Conservation (phyloP, 129 eudicot genomes). For the Flaveria bidentis region DNA sequence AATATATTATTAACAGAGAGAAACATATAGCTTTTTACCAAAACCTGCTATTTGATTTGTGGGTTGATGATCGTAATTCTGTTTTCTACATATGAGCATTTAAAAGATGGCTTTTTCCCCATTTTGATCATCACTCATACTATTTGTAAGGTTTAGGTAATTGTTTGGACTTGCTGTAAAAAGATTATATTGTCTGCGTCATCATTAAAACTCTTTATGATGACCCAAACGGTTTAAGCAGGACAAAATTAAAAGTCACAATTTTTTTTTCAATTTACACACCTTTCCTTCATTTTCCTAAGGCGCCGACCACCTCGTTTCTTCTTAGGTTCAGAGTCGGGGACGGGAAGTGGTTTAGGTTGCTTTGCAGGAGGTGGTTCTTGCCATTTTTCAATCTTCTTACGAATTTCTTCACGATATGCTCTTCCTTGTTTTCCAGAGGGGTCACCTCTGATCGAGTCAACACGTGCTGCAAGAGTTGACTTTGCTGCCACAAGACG, state of each 20-base stretch:
- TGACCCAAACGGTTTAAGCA: not conserved
- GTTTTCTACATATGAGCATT: not conserved
- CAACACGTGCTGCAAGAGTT: conserved; percentile 95
- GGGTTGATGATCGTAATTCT: not conserved
- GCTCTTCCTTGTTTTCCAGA: conserved; percentile 82
- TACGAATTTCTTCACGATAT: conserved; percentile 71
- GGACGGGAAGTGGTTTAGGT: conserved; percentile 98
- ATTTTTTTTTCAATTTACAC: too few relatives aligned
- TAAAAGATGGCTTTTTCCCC: not conserved
- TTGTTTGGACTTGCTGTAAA: not conserved
- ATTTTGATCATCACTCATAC: not conserved
- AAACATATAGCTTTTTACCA: not conserved
- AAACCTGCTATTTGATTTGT: not conserved
- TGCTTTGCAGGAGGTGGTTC: conserved; percentile 99
- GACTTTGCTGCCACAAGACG: conserved; percentile 83
- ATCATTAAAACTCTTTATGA: not conserved
- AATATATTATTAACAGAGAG: not conserved
- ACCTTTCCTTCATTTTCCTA: conserved; percentile 97
- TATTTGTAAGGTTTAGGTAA: not conserved
- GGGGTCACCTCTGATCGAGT: conserved; percentile 82
- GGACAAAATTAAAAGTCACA: not conserved
- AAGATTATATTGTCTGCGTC: not conserved
- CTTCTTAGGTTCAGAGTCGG: conserved; percentile 96
- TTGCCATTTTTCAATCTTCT: conserved; percentile 99
- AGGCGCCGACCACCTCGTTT: conserved; percentile 91